Base-by-base conservation (phyloP, 345 rosid species). In the Populus davidiana region DNA sequence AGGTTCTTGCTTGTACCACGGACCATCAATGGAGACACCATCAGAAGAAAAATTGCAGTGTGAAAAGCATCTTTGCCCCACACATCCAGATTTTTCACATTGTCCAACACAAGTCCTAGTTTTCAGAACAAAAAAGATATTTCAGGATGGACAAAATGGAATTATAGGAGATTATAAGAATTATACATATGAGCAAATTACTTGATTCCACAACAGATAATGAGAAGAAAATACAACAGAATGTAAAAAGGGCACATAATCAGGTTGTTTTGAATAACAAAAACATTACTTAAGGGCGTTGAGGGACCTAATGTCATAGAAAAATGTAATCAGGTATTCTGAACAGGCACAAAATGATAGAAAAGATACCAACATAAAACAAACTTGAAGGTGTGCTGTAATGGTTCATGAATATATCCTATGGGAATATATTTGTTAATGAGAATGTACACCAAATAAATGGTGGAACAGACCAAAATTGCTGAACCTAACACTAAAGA, bases 1-100 rank as follows among this genome's bases (percentile, higher is more conserved):
- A 29, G 99, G 94, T 77, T 91, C 96, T 85, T 93, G 97, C 85
- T 90, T 76, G 76, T 91, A 91, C 97, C 97, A 90, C 1, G 97
- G 89, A 72, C 94, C 91, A 72, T 87, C 93, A 67, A 87, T 70
- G 20, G 92, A 82, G 80, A 88, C 89, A 76, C 94, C 96, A 80
- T 95, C 96, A 44, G 97, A 88, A 29, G 96, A 89, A 70, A 93
- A 90, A 69, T 91, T 90, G 78, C 97, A 91, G 49, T 91, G 91
- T 20, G 89, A 90, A 80, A 94, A 93, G 79, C 99, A 95, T 50
- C 69, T 89, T 23, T 77, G 85, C 41, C 92, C 94, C 21, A 93
- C 97, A 59, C 98, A 95, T 76, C 96, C 99, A 20, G 90, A 89
- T 81, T 77, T 86, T 84, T 91, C 88, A 74, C 99, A 95, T 36